phyloP scores from a whole-genome alignment of 306 rosid species.

The Luffa acutangula region DNA sequence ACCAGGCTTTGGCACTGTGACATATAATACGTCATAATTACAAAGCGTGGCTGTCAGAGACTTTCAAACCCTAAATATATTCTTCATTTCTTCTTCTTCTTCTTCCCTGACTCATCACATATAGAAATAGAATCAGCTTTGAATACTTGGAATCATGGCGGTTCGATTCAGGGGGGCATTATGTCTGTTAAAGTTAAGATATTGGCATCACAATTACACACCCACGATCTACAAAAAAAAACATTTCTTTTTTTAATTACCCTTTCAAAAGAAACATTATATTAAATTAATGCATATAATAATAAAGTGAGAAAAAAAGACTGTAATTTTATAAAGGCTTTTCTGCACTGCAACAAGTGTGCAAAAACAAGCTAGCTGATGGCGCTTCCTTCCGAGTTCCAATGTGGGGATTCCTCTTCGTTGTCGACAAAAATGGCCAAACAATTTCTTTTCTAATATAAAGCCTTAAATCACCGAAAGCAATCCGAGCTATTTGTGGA shows the following conservation, averaged over 20 bases:
- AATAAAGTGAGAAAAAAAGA: neutral
- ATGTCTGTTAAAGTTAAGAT: slow-evolving; percentile 6
- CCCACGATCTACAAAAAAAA: neutral
- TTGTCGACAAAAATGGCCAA: neutral
- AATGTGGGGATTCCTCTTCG: neutral
- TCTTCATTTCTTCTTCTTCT: too few species aligned
- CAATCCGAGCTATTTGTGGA: too few species aligned
- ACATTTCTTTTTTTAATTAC: neutral
- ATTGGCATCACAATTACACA: neutral
- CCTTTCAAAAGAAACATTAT: neutral
- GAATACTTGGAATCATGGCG: slow-evolving; percentile 39
- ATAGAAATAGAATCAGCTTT: neutral
- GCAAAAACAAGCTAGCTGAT: neutral
- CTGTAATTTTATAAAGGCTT: neutral
- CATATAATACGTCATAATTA: neutral
- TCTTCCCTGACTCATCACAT: too few species aligned
- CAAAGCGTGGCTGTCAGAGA: slow-evolving; percentile 20
- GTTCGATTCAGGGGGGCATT: slow-evolving; percentile 32
- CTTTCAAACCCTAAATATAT: neutral
- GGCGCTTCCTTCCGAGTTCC: neutral
- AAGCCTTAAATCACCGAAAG: too few species aligned
- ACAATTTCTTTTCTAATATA: too few species aligned
- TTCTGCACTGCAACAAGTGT: neutral
- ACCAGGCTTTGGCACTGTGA: neutral
- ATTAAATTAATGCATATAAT: neutral